Percentiles rank a stretch among this genome's conserved stretches.
These are phyloP conservation scores for Leptographium procerum DNA, from an alignment of 2,329 filamentous ascomycete genomes.

Conservation along the genomic window DNA sequence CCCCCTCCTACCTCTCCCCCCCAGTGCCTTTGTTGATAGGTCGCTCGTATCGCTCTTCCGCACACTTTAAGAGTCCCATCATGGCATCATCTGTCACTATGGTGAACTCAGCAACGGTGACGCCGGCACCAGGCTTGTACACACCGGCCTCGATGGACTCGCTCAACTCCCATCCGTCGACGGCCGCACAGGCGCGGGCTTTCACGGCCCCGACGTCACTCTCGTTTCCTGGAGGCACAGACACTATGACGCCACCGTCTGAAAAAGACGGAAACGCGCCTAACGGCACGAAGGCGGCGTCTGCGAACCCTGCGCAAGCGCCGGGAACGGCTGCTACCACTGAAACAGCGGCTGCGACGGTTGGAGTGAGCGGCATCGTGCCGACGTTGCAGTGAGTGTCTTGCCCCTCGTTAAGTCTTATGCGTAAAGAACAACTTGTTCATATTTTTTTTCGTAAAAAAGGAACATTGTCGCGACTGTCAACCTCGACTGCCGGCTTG, in stretches of 20 bases:
- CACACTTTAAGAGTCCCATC: neutral
- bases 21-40: neutral
- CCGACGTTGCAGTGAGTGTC: conserved; percentile 92
- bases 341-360: conserved; percentile 51
- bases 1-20: neutral
- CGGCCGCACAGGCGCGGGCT: conserved; percentile 84
- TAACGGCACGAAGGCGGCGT: conserved; percentile 10
- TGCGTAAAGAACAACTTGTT: conserved; percentile 13
- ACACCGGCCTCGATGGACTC: conserved; percentile 54
- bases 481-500: conserved; percentile 94
- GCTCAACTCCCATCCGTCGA: conserved; percentile 85
- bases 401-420: conserved; percentile 1
- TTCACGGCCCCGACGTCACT: conserved; percentile 89
- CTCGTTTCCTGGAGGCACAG: conserved; percentile 61
- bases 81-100: conserved; percentile 11
- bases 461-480: conserved; percentile 99
- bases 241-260: conserved; percentile 13
- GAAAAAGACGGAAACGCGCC: conserved; percentile 12
- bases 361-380: conserved; percentile 80
- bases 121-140: conserved; percentile 12
- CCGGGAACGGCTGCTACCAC: conserved; percentile 8
- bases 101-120: conserved; percentile 7
- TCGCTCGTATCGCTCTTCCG: neutral
- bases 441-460: conserved; percentile 22
- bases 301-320: conserved; percentile 7